phyloP scores from a whole-genome alignment of 495 filamentous ascomycete species.

The Elasticomyces elasticus region DNA sequence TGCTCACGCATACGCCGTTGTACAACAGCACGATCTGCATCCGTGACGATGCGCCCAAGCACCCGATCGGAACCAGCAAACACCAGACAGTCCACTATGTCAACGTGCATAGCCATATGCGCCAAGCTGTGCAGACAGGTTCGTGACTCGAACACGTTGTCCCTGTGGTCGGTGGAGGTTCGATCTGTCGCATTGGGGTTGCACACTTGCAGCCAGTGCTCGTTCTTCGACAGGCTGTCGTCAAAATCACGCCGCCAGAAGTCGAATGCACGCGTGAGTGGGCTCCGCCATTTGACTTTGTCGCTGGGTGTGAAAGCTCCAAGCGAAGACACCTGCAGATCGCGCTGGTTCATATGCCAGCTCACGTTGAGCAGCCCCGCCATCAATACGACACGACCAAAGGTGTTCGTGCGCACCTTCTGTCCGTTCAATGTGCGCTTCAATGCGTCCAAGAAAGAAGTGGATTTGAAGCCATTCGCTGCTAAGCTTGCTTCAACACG shows the following conservation, averaged over 20 bases:
- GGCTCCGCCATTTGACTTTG: constrained; percentile 84
- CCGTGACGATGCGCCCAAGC: constrained; percentile 75
- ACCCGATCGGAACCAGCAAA: constrained; percentile 79
- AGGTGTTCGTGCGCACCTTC: constrained; percentile 82
- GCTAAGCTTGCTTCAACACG: constrained; percentile 74
- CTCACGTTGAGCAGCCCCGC: constrained; percentile 84
- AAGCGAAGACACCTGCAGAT: constrained; percentile 85
- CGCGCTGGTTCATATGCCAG: constrained; percentile 97
- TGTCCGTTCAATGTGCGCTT: constrained; percentile 84
- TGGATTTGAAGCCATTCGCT: constrained; percentile 74
- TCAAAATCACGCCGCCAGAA: constrained; percentile 94
- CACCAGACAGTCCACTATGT: constrained; percentile 95
- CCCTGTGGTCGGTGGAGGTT: constrained; percentile 42
- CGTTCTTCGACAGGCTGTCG: constrained; percentile 51
- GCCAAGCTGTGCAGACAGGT: constrained; percentile 87
- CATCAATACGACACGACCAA: constrained; percentile 93
- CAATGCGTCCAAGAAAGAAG: constrained; percentile 82
- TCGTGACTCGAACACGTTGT: constrained; percentile 73
- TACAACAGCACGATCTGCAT: constrained; percentile 68
- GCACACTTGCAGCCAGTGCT: constrained; percentile 10
- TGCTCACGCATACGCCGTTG: constrained; percentile 75
- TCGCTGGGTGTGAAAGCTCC: constrained; percentile 72
- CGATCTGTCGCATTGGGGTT: constrained; percentile 29
- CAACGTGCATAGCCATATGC: constrained; percentile 97
- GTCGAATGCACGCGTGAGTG: constrained; percentile 82